Evolutionary conservation across 768 basidiomycete genomes (phyloP).

Genomic region (Podaxis mareebaensis): DNA sequence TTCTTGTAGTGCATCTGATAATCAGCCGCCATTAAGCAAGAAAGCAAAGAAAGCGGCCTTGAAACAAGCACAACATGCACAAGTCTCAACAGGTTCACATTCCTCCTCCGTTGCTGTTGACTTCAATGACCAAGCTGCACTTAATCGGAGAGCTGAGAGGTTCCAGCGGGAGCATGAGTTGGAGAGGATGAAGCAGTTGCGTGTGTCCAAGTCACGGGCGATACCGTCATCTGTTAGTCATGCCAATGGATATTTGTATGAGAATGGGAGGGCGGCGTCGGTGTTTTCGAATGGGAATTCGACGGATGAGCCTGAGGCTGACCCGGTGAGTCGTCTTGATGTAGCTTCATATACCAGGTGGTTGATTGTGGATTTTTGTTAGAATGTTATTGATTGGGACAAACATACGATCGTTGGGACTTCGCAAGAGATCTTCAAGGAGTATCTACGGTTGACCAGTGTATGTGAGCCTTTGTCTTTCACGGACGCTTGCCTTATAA

Average conservation of each 20-base stretch:
- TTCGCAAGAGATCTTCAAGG: constrained; percentile 87
- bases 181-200: constrained; percentile 64
- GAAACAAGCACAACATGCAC: constrained; percentile 41
- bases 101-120: constrained; percentile 38
- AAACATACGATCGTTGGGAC: constrained; percentile 93
- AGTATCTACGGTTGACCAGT: constrained; percentile 91
- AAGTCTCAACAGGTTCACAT: constrained; percentile 29
- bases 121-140: constrained; percentile 64
- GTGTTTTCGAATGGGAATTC: constrained; percentile 17
- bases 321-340: constrained; percentile 53
- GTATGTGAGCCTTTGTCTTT: constrained; percentile 39
- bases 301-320: constrained; percentile 72
- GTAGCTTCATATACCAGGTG: not conserved
- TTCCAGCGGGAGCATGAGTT: constrained; percentile 91
- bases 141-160: constrained; percentile 79
- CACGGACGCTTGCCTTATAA: constrained; percentile 13
- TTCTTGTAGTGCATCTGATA: constrained; percentile 22
- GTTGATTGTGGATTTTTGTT: constrained; percentile 7
- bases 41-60: constrained; percentile 59
- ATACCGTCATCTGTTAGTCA: constrained; percentile 40
- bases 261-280: constrained; percentile 7
- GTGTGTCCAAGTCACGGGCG: constrained; percentile 21
- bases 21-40: constrained; percentile 39
- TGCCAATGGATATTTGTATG: constrained; percentile 53
- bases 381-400: constrained; percentile 99